Evolutionary conservation across 1,139 yeast species (phyloP), one percentile per base, ranked within the genome.

Genomic region (Scheffersomyces titani): DNA sequence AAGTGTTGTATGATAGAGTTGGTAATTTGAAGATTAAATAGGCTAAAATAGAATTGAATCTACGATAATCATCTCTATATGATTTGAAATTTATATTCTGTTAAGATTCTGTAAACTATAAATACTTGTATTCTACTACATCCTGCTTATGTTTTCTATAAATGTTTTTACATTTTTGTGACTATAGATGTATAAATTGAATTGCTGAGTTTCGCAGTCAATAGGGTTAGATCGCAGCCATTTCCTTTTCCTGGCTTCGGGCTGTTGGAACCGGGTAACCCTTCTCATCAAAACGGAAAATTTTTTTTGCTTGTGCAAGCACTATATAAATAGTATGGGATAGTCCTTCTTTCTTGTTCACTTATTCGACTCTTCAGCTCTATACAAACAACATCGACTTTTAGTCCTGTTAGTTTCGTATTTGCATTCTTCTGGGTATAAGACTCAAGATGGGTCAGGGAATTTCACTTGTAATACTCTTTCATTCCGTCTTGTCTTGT

Each of bases 381-480:
- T 30, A 16, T 30, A 30, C 40, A 30, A 30, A 30, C 16, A 2
- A 30, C 36, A 30, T 30, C 16, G 40, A 30, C 13, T 9, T 30
- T 16, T 13, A 24, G 36, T 24, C 36, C 40, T 22, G 11, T 11
- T 30, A 30, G 40, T 30, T 30, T 30, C 30, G 40, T 30, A 30
- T 11, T 30, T 6, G 16, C 40, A 30, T 30, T 30, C 2, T 30
- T 30, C 49, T 46, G 22, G 16, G n/a, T 19, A 16, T 46, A 46
- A 46, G 49, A 46, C 49, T 30, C n/a, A 46, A 46, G 49, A 46
- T 46, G 24, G 49, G 49, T 13, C 49, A 46, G 49, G n/a, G 49
- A 46, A 46, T 46, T 19, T 11, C 24, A 19, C n/a, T 22, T 20
- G 20, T 7, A 46, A 46, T 46, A 46, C 49, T 46, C 49, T 46